phyloP scores from a whole-genome alignment of 2,329 filamentous ascomycete species.

The Hypoxylon sp. region DNA sequence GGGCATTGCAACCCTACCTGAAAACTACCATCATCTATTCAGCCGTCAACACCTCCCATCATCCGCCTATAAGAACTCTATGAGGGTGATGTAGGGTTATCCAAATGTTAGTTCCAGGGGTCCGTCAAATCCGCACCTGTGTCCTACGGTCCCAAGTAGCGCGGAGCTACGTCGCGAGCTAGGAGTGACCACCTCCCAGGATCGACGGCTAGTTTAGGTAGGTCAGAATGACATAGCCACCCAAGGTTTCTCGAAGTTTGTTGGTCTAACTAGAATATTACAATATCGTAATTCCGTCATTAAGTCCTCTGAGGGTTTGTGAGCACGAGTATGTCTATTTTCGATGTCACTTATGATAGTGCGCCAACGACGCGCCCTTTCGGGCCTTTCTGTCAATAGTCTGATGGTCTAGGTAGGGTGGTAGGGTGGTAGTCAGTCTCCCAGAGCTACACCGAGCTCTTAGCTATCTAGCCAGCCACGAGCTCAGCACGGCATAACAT shows the following conservation, averaged over 20 bases:
- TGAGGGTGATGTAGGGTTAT: neutral
- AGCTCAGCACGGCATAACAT: conserved; percentile 4
- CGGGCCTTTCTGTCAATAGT: conserved; percentile 19
- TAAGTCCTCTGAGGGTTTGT: neutral
- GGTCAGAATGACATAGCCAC: conserved; percentile 11
- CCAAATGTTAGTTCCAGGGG: neutral
- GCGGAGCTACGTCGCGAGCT: conserved; percentile 25
- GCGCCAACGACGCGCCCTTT: conserved; percentile 10
- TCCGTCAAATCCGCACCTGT: neutral
- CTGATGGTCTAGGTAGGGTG: neutral
- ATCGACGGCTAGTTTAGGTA: conserved; percentile 34
- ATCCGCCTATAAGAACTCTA: conserved; percentile 9
- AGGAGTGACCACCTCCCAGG: neutral
- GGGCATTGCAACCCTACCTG: neutral
- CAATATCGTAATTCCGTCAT: neutral
- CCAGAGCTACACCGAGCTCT: conserved; percentile 16
- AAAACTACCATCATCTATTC: conserved; percentile 10
- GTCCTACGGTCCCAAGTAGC: neutral
- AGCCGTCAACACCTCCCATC: neutral
- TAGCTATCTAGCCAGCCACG: neutral
- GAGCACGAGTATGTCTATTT: neutral
- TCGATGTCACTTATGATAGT: neutral
- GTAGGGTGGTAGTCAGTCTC: neutral
- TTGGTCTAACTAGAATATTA: neutral
- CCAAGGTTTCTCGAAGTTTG: neutral